Evolutionary conservation across 2,329 filamentous ascomycete species (phyloP), one percentile per base, ranked within the genome.

Genomic region (Monilinia polystroma): DNA sequence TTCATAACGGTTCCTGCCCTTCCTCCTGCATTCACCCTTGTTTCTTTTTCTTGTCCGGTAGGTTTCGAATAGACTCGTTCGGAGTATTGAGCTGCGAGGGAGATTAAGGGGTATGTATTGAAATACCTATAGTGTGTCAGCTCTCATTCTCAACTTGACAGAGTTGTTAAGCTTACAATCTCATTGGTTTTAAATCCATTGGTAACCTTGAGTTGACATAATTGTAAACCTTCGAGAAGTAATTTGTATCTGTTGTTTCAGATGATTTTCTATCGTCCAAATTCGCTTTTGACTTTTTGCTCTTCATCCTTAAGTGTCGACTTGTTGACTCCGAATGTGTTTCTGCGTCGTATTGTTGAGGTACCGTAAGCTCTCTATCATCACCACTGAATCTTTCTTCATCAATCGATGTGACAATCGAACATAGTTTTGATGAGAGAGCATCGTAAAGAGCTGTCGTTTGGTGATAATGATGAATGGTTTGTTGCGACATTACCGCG

Each of bases 161-260:
- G 57, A 47, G 11, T 11, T 23, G 29, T 3, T 49, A 20, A 54
- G 10, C 49, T 18, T 49, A 90, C 83, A 94, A 79, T 72, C 85
- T 86, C 58, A 95, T 82, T 0, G 87, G 85, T 0, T 87, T 85
- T 1, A 96, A 80, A 68, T 89, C 80, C 47, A 83, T 80, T 0
- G 91, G 90, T 6, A 96, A 80, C 66, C 85, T 86, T 2, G 92
- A 91, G 76, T 96, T 96, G 56, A 86, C 83, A 75, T 96, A 96
- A 1, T 88, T 79, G 73, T 92, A 89, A 18, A 92, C 90, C 76
- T 95, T 96, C 18, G 87, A 83, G 72, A 93, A 92, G 74, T 88
- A 87, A 68, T 83, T 85, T 11, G 82, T 82, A 14, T 82, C 81
- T 2, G 80, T 77, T 3, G 80, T 74, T 20, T 77, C 76, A 63